Evolutionary conservation across 495 filamentous ascomycete genomes (phyloP).

Genomic region (Neohortaea acidophila): DNA sequence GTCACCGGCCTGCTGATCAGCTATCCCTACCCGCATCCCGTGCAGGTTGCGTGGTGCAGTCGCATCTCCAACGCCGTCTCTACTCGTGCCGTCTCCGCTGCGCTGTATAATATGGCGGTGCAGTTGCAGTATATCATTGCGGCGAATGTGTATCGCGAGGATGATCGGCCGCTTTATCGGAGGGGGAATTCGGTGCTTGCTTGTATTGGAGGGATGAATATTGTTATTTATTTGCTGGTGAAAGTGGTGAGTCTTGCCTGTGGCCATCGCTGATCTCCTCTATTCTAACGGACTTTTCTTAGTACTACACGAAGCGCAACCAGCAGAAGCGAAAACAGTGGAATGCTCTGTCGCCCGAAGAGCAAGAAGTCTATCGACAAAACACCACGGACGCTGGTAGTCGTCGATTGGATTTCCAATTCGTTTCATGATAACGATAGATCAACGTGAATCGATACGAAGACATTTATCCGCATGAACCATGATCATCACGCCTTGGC

Average conservation of each 20-base stretch:
- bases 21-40: constrained; percentile 33
- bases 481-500: too few relatives aligned
- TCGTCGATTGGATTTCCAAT: constrained; percentile 30
- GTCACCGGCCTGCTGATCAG: constrained; percentile 30
- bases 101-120: constrained; percentile 33
- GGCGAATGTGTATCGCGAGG: constrained; percentile 27
- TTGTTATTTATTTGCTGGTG: constrained; percentile 23
- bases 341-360: constrained; percentile 22
- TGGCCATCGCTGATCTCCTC: too few relatives aligned
- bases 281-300: too few relatives aligned
- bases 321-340: constrained; percentile 26
- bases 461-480: too few relatives aligned
- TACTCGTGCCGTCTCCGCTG: constrained; percentile 31
- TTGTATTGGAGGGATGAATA: constrained; percentile 22
- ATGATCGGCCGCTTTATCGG: constrained; percentile 28
- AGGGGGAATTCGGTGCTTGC: constrained; percentile 29
- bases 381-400: constrained; percentile 28
- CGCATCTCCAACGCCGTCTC: constrained; percentile 31
- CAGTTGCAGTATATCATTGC: constrained; percentile 27
- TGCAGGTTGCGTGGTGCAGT: constrained; percentile 30
- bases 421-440: constrained; percentile 19
- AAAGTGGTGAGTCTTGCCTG: too few relatives aligned
- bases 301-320: constrained; percentile 23
- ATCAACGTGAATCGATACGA: too few relatives aligned
- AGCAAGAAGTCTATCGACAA: constrained; percentile 23